These are phyloP conservation scores for Euphorbia pulcherrima DNA, from an alignment of 345 rosid genomes.

Conservation along the genomic window DNA sequence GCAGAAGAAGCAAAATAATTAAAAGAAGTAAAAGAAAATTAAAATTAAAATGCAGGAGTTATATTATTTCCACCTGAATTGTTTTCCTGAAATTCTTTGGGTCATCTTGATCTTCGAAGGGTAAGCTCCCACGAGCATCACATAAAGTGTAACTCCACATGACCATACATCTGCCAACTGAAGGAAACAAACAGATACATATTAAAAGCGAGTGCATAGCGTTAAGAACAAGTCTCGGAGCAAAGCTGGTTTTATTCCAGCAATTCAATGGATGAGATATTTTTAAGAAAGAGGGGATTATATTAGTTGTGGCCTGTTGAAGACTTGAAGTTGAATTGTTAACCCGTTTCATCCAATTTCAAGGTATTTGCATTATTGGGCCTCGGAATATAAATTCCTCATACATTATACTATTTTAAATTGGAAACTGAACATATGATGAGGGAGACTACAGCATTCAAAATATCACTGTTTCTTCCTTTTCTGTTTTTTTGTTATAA, in stretches of 20 bases:
- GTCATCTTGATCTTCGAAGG: slow-evolving; percentile 87
- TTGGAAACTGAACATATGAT: neutral
- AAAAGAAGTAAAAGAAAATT: neutral
- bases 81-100: slow-evolving; percentile 89
- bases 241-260: too few relatives aligned
- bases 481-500: neutral
- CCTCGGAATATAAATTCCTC: neutral
- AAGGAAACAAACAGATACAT: too few relatives aligned
- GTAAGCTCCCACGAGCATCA: slow-evolving; percentile 90
- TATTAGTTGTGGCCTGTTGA: neutral
- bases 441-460: neutral
- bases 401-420: too few relatives aligned
- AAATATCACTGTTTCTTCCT: neutral
- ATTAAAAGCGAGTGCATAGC: neutral
- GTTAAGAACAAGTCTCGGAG: neutral
- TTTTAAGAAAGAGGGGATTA: neutral
- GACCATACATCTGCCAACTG: slow-evolving; percentile 97
- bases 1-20: slow-evolving; percentile 24
- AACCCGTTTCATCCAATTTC: neutral
- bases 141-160: slow-evolving; percentile 91
- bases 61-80: slow-evolving; percentile 66
- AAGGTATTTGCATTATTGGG: neutral
- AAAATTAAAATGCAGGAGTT: neutral
- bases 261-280: too few relatives aligned
- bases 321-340: neutral